Percentiles rank a stretch among this genome's conserved stretches.
Evolutionary conservation across 352 stramenopile species (phyloP).

Genomic region (Pythium scleroteichum): DNA sequence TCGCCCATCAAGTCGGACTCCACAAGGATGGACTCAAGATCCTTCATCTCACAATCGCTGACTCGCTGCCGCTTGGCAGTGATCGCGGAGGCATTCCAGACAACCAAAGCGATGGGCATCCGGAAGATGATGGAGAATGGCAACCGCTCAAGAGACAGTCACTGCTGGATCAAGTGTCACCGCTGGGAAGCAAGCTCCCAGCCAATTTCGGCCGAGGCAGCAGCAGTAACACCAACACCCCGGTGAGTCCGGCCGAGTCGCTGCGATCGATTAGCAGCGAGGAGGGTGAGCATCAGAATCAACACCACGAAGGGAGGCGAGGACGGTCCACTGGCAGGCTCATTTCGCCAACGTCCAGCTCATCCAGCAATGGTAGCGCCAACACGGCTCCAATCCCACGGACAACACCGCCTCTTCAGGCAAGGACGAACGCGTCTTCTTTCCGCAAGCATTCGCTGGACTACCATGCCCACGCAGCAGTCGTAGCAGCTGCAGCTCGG

Average conservation of each 20-base stretch:
- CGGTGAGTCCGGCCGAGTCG: slow-evolving; percentile 34
- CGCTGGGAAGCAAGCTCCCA: slow-evolving; percentile 7
- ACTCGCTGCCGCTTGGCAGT: background rate
- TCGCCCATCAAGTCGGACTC: slow-evolving; percentile 49
- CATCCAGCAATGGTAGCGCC: slow-evolving; percentile 41
- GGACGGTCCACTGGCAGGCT: slow-evolving; percentile 42
- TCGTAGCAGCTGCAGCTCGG: slow-evolving; percentile 17
- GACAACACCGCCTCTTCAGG: slow-evolving; percentile 26
- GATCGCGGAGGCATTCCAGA: background rate
- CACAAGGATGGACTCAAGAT: slow-evolving; percentile 48
- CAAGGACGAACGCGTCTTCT: slow-evolving; percentile 21
- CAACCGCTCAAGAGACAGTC: slow-evolving; percentile 4
- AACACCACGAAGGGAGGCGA: background rate
- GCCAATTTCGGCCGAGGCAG: slow-evolving; percentile 16
- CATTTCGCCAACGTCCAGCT: slow-evolving; percentile 63
- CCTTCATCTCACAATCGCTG: slow-evolving; percentile 34
- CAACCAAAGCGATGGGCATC: background rate
- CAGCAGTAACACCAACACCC: slow-evolving; percentile 21
- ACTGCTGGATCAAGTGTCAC: slow-evolving; percentile 6
- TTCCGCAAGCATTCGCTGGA: slow-evolving; percentile 44
- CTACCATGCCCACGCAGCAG: slow-evolving; percentile 25
- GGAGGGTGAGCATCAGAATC: slow-evolving; percentile 18
- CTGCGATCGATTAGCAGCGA: slow-evolving; percentile 28
- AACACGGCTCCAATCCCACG: slow-evolving; percentile 15
- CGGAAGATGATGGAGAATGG: slow-evolving; percentile 10